These are phyloP conservation scores for Xerocomus amazonicus DNA, from an alignment of 1,284 basidiomycete species.

Conservation along the genomic window DNA sequence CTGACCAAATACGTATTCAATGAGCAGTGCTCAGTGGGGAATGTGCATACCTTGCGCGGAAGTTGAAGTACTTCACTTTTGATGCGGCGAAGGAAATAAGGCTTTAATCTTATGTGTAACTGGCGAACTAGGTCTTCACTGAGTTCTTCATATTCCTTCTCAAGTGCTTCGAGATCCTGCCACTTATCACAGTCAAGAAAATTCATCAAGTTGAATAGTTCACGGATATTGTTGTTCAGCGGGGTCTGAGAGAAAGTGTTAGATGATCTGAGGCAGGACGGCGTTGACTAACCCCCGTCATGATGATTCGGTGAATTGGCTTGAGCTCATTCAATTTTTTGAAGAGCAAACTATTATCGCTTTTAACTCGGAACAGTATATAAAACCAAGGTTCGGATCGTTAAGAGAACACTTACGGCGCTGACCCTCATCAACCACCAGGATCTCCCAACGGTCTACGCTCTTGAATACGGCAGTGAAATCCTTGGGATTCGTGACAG, in stretches of 20 bases:
- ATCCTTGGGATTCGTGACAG: slow-evolving; percentile 62
- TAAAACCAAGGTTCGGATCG: slow-evolving; percentile 4
- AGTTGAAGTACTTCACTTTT: slow-evolving; percentile 92
- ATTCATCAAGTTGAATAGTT: slow-evolving; percentile 93
- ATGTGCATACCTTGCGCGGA: slow-evolving; percentile 74
- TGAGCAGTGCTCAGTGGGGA: neutral
- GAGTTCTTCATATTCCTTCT: slow-evolving; percentile 70
- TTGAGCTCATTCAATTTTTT: slow-evolving; percentile 78
- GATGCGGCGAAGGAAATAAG: slow-evolving; percentile 90
- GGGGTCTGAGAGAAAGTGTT: slow-evolving; percentile 62
- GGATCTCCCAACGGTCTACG: slow-evolving; percentile 86
- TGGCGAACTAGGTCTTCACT: slow-evolving; percentile 76
- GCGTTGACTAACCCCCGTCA: slow-evolving; percentile 70
- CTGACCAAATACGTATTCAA: slow-evolving; percentile 36
- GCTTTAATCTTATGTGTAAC: slow-evolving; percentile 75
- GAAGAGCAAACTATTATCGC: slow-evolving; percentile 77
- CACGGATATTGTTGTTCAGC: slow-evolving; percentile 93
- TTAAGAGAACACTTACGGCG: slow-evolving; percentile 53
- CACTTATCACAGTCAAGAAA: slow-evolving; percentile 81
- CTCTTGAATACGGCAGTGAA: slow-evolving; percentile 72
- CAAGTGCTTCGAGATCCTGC: slow-evolving; percentile 68
- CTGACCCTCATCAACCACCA: slow-evolving; percentile 94
- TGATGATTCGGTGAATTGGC: slow-evolving; percentile 79
- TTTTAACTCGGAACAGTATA: slow-evolving; percentile 61
- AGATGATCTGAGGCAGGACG: neutral